These are phyloP conservation scores for Nannizzia gypsea DNA, from an alignment of 2,329 filamentous ascomycete genomes.

Conservation along the genomic window DNA sequence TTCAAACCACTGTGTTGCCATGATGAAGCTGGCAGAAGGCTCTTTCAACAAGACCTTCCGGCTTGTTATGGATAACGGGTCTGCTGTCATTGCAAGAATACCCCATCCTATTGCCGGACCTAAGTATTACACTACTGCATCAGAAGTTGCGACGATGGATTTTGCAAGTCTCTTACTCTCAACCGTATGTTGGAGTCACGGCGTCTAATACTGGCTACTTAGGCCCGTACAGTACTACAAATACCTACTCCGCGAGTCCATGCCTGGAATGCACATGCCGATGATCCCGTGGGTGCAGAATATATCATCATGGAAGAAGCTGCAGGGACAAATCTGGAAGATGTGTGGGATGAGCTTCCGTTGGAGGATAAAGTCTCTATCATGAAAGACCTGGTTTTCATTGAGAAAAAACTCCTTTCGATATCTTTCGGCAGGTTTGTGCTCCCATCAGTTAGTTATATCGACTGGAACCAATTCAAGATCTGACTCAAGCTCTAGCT, in stretches of 20 bases:
- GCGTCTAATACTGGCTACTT: not conserved
- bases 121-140: conserved; percentile 10
- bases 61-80: conserved; percentile 18
- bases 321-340: conserved; percentile 23
- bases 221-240: conserved; percentile 10
- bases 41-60: conserved; percentile 28
- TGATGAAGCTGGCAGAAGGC: conserved; percentile 29
- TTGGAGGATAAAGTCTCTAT: conserved; percentile 22
- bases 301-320: conserved; percentile 35
- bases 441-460: not conserved
- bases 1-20: conserved; percentile 22
- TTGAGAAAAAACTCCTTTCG: conserved; percentile 18
- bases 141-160: conserved; percentile 14
- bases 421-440: conserved; percentile 13
- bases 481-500: conserved; percentile 16
- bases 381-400: conserved; percentile 14
- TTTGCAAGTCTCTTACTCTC: conserved; percentile 10
- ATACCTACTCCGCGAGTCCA: not conserved
- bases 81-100: conserved; percentile 16
- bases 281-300: conserved; percentile 31
- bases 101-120: conserved; percentile 12
- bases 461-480: not conserved
- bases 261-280: conserved; percentile 7
- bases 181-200: not conserved
- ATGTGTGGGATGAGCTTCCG: conserved; percentile 19